Conservation (phyloP, 176 grass and related monocot species). For the Bothriochloa decipiens region DNA sequence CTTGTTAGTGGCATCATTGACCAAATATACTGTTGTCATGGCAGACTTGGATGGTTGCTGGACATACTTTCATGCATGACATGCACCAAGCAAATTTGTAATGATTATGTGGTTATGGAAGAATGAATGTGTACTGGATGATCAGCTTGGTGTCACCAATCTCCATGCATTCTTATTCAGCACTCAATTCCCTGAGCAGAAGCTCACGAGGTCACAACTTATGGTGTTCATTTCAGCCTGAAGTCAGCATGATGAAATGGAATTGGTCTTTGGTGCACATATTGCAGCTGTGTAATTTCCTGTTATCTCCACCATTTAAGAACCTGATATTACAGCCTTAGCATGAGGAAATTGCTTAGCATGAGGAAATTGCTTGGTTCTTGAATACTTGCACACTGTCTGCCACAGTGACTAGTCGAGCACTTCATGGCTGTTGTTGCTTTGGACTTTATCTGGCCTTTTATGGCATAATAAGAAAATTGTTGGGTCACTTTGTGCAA, state of each 20-base stretch:
- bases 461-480: constrained; percentile 38
- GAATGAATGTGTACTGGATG: neutral
- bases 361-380: constrained; percentile 12
- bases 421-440: constrained; percentile 25
- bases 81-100: constrained; percentile 22
- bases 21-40: constrained; percentile 40
- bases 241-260: constrained; percentile 38
- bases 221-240: constrained; percentile 33
- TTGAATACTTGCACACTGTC: constrained; percentile 1
- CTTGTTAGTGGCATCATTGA: constrained; percentile 35
- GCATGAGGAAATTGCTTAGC: constrained; percentile 16
- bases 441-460: constrained; percentile 18
- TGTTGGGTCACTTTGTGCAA: constrained; percentile 32
- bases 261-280: constrained; percentile 31
- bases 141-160: neutral
- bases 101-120: neutral
- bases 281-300: constrained; percentile 1
- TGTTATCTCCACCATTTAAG: constrained; percentile 34
- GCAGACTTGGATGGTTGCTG: constrained; percentile 35
- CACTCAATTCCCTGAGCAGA: constrained; percentile 46
- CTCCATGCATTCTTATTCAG: neutral
- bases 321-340: constrained; percentile 13
- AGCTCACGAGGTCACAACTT: constrained; percentile 12
- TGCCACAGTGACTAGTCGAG: neutral
- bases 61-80: constrained; percentile 37